These are phyloP conservation scores for Astrephomene gubernaculifera DNA, from an alignment of 139 green algal genomes.

Conservation along the genomic window DNA sequence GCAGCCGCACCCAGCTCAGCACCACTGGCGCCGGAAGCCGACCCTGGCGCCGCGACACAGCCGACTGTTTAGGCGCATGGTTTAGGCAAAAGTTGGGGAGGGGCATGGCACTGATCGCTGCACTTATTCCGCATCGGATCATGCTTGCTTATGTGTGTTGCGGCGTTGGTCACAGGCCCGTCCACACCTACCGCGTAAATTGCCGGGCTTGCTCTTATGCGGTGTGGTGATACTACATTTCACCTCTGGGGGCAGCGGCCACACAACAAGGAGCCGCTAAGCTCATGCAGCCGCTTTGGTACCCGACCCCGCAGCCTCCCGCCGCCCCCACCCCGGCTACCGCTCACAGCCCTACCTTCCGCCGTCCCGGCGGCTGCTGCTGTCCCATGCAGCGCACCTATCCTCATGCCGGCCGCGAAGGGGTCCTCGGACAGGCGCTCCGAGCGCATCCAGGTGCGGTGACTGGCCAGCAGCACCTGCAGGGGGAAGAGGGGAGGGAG, in stretches of 20 bases:
- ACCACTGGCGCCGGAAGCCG: no score
- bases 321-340: neutral
- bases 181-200: neutral
- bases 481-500: neutral
- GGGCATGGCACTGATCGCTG: neutral
- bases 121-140: no score
- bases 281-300: slow-evolving; percentile 4
- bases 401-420: slow-evolving; percentile 46
- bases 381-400: slow-evolving; percentile 18
- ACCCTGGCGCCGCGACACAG: no score
- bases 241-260: neutral
- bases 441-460: slow-evolving; percentile 54
- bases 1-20: no score
- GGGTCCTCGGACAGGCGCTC: slow-evolving; percentile 57
- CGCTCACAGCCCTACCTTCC: neutral
- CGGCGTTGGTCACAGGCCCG: no score
- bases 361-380: neutral
- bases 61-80: no score
- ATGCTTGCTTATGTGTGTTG: no score
- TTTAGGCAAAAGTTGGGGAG: neutral
- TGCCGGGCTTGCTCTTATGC: neutral
- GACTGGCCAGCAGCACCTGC: slow-evolving; percentile 50
- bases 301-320: neutral
- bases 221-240: no score
- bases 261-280: no score